Evolutionary conservation across 2,329 filamentous ascomycete genomes (phyloP).

Genomic region (Fusarium graminum): DNA sequence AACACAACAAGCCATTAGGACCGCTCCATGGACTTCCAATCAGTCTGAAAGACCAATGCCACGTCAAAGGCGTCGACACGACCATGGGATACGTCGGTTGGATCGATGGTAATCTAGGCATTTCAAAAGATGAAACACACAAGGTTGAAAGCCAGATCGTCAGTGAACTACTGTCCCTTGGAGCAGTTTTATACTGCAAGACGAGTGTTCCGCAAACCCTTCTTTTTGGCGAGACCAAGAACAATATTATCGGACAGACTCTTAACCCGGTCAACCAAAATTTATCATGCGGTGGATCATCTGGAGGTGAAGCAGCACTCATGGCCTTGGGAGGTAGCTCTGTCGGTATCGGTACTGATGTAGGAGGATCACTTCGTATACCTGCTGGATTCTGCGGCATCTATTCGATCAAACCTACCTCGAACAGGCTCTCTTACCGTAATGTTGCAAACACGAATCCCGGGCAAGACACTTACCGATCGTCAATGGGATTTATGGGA

Average conservation of each 20-base stretch:
- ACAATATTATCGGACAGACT: conserved; percentile 54
- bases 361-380: conserved; percentile 52
- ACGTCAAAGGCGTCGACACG: conserved; percentile 66
- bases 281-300: conserved; percentile 54
- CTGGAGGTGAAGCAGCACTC: conserved; percentile 55
- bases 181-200: conserved; percentile 47
- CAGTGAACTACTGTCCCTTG: conserved; percentile 34
- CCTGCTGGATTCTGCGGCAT: conserved; percentile 50
- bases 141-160: conserved; percentile 40
- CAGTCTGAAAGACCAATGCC: conserved; percentile 69
- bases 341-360: conserved; percentile 55
- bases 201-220: conserved; percentile 46
- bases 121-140: conserved; percentile 3
- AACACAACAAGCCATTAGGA: conserved; percentile 23
- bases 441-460: conserved; percentile 48
- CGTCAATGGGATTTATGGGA: conserved; percentile 73
- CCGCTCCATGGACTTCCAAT: conserved; percentile 45
- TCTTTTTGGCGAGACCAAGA: conserved; percentile 49
- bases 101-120: conserved; percentile 35
- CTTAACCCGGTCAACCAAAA: conserved; percentile 52
- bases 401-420: conserved; percentile 39
- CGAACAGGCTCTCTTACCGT: conserved; percentile 37
- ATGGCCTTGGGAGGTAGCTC: conserved; percentile 51
- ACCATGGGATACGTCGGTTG: conserved; percentile 56
- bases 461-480: conserved; percentile 73